Percentiles rank a stretch among this genome's conserved stretches.
phyloP scores from a whole-genome alignment of 2,329 filamentous ascomycete genomes.

The Ceratocystis eucalypticola region DNA sequence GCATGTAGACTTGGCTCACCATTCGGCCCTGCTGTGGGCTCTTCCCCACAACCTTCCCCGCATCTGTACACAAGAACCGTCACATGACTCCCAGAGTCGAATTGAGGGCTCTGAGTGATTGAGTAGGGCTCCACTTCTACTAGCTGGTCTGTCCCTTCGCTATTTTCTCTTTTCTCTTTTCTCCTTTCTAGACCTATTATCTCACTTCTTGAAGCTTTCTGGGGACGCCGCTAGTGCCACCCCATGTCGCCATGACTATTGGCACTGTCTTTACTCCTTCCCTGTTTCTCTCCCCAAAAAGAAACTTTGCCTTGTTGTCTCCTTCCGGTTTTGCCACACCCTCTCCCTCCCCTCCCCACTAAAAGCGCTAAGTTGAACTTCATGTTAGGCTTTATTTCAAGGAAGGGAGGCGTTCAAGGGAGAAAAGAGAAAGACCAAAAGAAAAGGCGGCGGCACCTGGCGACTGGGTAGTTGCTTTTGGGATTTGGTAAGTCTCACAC shows the following conservation, averaged over 20 bases:
- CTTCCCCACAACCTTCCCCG: neutral
- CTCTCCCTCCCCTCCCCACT: neutral
- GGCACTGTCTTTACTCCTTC: neutral
- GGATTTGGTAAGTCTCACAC: neutral
- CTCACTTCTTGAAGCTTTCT: neutral
- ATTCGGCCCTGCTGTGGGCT: constrained; percentile 3
- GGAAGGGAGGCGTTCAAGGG: neutral
- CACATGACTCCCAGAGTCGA: neutral
- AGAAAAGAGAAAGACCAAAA: neutral
- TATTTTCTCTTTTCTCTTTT: neutral
- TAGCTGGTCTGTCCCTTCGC: neutral
- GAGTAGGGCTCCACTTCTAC: neutral
- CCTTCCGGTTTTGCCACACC: neutral
- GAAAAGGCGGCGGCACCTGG: neutral
- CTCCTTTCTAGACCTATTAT: neutral
- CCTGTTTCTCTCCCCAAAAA: neutral
- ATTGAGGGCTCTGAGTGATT: neutral
- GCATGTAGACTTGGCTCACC: neutral
- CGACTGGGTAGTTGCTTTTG: neutral
- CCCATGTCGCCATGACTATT: neutral
- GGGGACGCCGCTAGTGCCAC: neutral
- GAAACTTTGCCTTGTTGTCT: constrained; percentile 1
- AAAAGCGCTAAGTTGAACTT: neutral
- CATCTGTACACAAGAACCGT: constrained; percentile 2
- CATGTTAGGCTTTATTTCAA: neutral